These are phyloP conservation scores for Plasmopara halstedii DNA, from an alignment of 352 stramenopile genomes.

Conservation along the genomic window DNA sequence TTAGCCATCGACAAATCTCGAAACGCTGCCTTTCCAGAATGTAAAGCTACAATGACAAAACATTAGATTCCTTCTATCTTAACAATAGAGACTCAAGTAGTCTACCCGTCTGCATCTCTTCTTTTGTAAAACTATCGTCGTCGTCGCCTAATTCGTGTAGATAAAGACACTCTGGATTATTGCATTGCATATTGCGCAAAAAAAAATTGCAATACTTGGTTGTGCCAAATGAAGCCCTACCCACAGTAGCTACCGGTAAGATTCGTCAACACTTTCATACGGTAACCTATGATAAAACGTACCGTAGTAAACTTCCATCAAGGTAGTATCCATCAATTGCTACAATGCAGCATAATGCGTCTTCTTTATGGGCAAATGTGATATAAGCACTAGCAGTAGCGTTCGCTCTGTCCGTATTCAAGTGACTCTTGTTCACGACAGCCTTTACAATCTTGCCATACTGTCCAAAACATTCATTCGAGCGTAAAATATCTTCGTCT, in stretches of 20 bases:
- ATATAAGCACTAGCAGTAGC: conserved; percentile 89
- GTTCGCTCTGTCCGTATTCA: conserved; percentile 60
- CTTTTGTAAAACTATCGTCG: conserved; percentile 92
- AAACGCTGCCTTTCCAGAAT: conserved; percentile 71
- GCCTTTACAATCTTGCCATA: conserved; percentile 93
- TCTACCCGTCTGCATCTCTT: conserved; percentile 86
- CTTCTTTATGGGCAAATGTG: conserved; percentile 87
- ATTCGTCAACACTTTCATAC: background rate
- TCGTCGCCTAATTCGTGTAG: conserved; percentile 89
- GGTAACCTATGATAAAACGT: conserved; percentile 1
- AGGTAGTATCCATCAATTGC: conserved; percentile 88
- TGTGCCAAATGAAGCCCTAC: conserved; percentile 88
- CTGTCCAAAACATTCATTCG: conserved; percentile 87
- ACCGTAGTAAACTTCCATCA: conserved; percentile 72
- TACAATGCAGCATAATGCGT: conserved; percentile 87
- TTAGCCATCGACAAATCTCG: conserved; percentile 44
- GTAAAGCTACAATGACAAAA: conserved; percentile 30
- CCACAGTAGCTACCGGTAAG: background rate
- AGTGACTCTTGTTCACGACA: conserved; percentile 85
- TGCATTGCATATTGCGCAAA: conserved; percentile 85
- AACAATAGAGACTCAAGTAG: background rate
- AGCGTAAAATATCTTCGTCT: conserved; percentile 77
- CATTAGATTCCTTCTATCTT: background rate
- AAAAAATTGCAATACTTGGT: conserved; percentile 97
- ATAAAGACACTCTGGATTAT: conserved; percentile 93